These are phyloP conservation scores for Talaromyces rugulosus DNA, from an alignment of 2,329 filamentous ascomycete species.

Conservation along the genomic window DNA sequence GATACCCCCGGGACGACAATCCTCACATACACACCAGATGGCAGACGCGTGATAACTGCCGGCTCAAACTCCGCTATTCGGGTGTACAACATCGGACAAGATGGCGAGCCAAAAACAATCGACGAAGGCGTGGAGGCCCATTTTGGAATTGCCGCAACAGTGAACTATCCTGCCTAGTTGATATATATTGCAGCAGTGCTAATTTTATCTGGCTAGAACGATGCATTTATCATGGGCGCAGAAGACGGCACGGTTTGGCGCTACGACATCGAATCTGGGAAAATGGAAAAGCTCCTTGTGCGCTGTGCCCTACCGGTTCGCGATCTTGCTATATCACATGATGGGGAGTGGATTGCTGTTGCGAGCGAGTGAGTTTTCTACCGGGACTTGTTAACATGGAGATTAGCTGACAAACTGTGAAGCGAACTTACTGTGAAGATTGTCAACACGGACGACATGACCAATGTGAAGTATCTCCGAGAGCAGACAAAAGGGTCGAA, in stretches of 20 bases:
- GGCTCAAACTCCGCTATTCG: constrained; percentile 92
- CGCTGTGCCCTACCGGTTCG: constrained; percentile 81
- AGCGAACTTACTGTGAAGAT: constrained; percentile 85
- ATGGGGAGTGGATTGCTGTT: constrained; percentile 84
- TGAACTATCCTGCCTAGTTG: constrained; percentile 28
- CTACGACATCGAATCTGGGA: constrained; percentile 68
- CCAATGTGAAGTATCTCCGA: constrained; percentile 69
- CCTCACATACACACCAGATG: constrained; percentile 84
- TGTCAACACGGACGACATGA: constrained; percentile 76
- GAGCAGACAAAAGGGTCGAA: constrained; percentile 87
- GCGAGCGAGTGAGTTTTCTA: constrained; percentile 70
- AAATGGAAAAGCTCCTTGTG: constrained; percentile 75
- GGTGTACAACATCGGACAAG: constrained; percentile 84
- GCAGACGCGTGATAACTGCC: constrained; percentile 80
- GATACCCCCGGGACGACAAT: constrained; percentile 84
- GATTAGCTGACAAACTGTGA: constrained; percentile 16
- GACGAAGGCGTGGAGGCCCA: constrained; percentile 90
- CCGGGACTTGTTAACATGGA: neutral
- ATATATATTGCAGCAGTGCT: neutral
- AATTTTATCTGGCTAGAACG: constrained; percentile 48
- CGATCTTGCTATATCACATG: constrained; percentile 76
- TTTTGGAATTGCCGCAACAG: constrained; percentile 68
- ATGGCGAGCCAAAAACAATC: constrained; percentile 87
- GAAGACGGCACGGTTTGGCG: constrained; percentile 96
- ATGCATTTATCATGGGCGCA: constrained; percentile 82